Evolutionary conservation across 805 yeast genomes (phyloP).

Genomic region (Candida michaelii): DNA sequence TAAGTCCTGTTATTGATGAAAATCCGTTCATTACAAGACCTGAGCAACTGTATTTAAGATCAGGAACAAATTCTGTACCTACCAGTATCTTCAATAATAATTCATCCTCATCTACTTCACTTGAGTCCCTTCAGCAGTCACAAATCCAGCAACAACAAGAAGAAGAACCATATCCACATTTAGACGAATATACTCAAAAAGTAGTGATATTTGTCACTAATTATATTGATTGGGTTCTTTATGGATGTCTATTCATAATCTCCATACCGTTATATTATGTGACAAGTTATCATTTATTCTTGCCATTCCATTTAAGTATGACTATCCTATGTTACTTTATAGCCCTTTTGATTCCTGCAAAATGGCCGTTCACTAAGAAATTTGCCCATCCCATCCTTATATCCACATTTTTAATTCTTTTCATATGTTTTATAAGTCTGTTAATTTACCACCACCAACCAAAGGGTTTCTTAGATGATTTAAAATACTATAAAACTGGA

Average conservation of each 20-base stretch:
- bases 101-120: neutral
- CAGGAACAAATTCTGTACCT: slow-evolving; percentile 12
- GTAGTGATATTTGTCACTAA: slow-evolving; percentile 38
- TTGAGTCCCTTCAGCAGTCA: neutral
- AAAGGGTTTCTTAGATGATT: slow-evolving; percentile 50
- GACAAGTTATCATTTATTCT: slow-evolving; percentile 45
- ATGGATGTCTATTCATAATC: slow-evolving; percentile 45
- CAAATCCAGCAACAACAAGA: neutral
- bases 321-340: slow-evolving; percentile 57
- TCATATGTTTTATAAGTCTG: slow-evolving; percentile 61
- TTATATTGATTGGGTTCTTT: slow-evolving; percentile 58
- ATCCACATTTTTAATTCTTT: slow-evolving; percentile 61
- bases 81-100: slow-evolving; percentile 3
- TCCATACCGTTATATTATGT: slow-evolving; percentile 64
- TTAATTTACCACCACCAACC: slow-evolving; percentile 46
- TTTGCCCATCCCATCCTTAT: slow-evolving; percentile 72
- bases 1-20: slow-evolving; percentile 5
- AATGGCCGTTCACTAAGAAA: slow-evolving; percentile 46
- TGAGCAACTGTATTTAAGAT: slow-evolving; percentile 16
- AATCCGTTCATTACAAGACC: slow-evolving; percentile 17
- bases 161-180: slow-evolving; percentile 12
- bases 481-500: slow-evolving; percentile 66
- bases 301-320: slow-evolving; percentile 62
- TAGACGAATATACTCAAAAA: slow-evolving; percentile 18
- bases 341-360: slow-evolving; percentile 46